A percentile compares a stretch with the other conserved stretches of the same genome.
Conservation (phyloP, 2,329 filamentous ascomycete species). For the Aspergillus brasiliensis region DNA sequence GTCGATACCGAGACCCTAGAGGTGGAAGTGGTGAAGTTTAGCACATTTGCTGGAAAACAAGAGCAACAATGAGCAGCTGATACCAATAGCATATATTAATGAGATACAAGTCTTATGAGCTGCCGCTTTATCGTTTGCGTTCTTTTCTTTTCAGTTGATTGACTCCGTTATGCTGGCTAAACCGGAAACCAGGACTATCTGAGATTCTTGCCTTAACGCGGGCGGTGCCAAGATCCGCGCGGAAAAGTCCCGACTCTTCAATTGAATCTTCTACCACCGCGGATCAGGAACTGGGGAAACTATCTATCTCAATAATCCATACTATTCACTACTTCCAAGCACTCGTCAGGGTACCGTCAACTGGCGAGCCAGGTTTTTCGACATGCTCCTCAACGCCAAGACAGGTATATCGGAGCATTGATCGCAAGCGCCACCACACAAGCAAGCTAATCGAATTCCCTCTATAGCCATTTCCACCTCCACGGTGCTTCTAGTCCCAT, state of each 20-base stretch:
- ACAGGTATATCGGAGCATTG: conserved; percentile 29
- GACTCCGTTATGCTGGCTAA: background rate
- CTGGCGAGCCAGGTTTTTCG: background rate
- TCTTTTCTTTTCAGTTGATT: background rate
- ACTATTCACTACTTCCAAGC: background rate
- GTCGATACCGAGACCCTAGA: conserved; percentile 85
- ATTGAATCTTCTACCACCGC: background rate
- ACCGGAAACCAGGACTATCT: background rate
- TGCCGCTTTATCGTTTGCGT: background rate
- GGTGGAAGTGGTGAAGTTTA: conserved; percentile 68
- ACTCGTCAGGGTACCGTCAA: background rate
- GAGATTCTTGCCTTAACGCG: background rate
- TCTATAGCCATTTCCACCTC: conserved; percentile 66
- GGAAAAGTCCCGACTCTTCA: conserved; percentile 8
- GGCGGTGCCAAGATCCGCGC: conserved; percentile 23
- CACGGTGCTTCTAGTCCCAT: conserved; percentile 76
- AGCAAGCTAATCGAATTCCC: background rate
- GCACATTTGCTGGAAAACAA: conserved; percentile 41
- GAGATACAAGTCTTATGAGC: conserved; percentile 6
- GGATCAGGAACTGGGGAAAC: background rate
- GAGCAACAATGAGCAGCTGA: conserved; percentile 33
- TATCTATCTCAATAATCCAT: background rate
- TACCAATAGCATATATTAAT: conserved; percentile 6
- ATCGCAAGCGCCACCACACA: background rate
- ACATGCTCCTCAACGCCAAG: conserved; percentile 40